Base-by-base conservation (phyloP, 225 moss, liverwort and hornwort genomes). In the Sphagnum tenellum region DNA sequence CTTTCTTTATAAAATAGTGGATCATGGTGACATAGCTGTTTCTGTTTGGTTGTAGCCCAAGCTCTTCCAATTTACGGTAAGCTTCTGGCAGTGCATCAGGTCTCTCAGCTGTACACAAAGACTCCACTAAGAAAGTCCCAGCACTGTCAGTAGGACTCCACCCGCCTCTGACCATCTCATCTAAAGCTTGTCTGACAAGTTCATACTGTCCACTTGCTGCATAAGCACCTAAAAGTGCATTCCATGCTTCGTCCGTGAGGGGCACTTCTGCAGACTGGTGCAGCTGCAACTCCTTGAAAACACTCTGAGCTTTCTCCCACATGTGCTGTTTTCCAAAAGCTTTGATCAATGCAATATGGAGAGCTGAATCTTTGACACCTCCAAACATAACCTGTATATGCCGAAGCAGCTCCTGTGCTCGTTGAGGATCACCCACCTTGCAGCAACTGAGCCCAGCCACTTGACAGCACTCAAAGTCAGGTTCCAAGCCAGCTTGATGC, bases 381-480 rank as follows among this genome's bases (percentile, higher is more conserved):
- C 77, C 70, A 50, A 64, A 65, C 47, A 71, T 69, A 53, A 9
- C 47, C 56, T 50, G 14, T 11, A 70, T 57, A 45, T 51, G n/a
- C 52, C 75, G 74, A 7, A 79, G 77, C 29, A 74, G 58, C 50
- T 56, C 9, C 10, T 71, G 55, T 8, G 70, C 80, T 51, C 67
- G 65, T 9, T 75, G 74, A 49, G 83, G 76, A n/a, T 60, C 46
- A 44, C 67, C 77, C 6, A 67, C 53, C 49, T 74, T 76, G 54
- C 80, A 79, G 62, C 47, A 77, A 10, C 79, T 76, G 13, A 79
- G 52, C 52, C 74, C 56, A 11, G 72, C 76, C 65, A 77, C 79
- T 69, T 64, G 71, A 48, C 65, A 74, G 69, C 77, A 79, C 12
- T 53, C 52, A 5, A 44, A 65, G 55, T 83, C 83, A 45, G 78